Evolutionary conservation across 345 rosid species (phyloP), one percentile per base, ranked within the genome.

Genomic region (Lagerstroemia speciosa): DNA sequence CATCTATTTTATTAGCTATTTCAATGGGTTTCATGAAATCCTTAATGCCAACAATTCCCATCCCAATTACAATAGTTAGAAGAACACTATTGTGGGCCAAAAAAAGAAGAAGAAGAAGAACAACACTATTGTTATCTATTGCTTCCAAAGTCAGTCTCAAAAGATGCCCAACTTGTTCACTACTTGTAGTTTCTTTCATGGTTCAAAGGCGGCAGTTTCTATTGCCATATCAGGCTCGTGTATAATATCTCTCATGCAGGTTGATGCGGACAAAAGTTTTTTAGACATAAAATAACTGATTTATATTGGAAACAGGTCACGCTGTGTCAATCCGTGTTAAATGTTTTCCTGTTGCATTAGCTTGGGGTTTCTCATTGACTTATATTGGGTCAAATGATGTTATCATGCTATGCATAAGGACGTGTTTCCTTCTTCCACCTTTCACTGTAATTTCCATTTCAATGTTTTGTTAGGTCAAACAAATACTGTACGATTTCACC

Each of bases 401-500:
- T 53, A 53, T 53, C 29, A 53, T 53, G 17, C 9, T 58, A n/a
- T n/a, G n/a, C n/a, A n/a, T n/a, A 26, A 32, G 26, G 40, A 26
- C 15, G 17, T 3, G 20, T 34, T 67, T 26, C 9, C 12, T 67
- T 14, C 2, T 15, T 33, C 15, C 9, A 30, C 7, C 7, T 15
- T 20, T 67, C 46, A 41, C 46, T 20, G 24, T 48, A 43, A 43
- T 15, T 48, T 48, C 55, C 55, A 48, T 48, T 17, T 20, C 27
- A 64, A 32, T 52, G 63, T 57, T 17, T 22, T 43, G 55, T 55
- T 24, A 27, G 40, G 24, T 9, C 22, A 71, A 24, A 70, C 37
- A 10, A 34, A 40, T 52, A 63, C 31, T 16, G 45, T 58, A 43
- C 26, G 61, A n/a, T 65, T 68, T 64, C 68, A 29, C 64, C 36